Conservation (phyloP, 2,329 filamentous ascomycete genomes). For the Thelonectria olida region DNA sequence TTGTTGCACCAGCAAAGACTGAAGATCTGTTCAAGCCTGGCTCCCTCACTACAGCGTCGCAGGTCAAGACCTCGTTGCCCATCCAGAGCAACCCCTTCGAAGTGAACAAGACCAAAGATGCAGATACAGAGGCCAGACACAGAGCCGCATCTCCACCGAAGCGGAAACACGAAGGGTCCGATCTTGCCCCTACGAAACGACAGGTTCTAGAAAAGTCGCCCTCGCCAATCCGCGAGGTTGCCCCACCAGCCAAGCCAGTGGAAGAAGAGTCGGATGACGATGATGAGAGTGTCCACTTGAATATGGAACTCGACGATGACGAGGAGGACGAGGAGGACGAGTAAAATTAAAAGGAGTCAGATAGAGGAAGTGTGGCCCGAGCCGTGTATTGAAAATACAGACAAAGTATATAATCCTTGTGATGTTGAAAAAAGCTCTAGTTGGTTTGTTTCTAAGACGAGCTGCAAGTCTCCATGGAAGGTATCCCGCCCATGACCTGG, state of each 20-base stretch:
- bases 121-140: constrained; percentile 24
- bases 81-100: constrained; percentile 50
- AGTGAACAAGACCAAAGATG: constrained; percentile 31
- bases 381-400: constrained; percentile 29
- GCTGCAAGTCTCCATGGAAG: constrained; percentile 31
- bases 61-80: constrained; percentile 38
- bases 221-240: constrained; percentile 30
- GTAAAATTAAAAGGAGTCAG: background rate
- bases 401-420: constrained; percentile 19
- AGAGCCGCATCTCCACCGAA: constrained; percentile 46
- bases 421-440: constrained; percentile 27
- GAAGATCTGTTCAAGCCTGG: constrained; percentile 33
- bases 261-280: constrained; percentile 46
- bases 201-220: constrained; percentile 49
- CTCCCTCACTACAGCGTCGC: constrained; percentile 27
- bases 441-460: constrained; percentile 27
- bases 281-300: constrained; percentile 65
- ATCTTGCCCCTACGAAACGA: constrained; percentile 49
- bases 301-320: constrained; percentile 67
- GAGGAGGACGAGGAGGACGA: constrained; percentile 50
- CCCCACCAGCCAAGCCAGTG: constrained; percentile 25
- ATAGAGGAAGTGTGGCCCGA: constrained; percentile 14
- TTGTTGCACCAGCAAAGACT: constrained; percentile 28
- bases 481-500: constrained; percentile 3
- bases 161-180: constrained; percentile 51